Base-by-base conservation (phyloP, 306 rosid genomes). In the Oxytropis ochrocephala region DNA sequence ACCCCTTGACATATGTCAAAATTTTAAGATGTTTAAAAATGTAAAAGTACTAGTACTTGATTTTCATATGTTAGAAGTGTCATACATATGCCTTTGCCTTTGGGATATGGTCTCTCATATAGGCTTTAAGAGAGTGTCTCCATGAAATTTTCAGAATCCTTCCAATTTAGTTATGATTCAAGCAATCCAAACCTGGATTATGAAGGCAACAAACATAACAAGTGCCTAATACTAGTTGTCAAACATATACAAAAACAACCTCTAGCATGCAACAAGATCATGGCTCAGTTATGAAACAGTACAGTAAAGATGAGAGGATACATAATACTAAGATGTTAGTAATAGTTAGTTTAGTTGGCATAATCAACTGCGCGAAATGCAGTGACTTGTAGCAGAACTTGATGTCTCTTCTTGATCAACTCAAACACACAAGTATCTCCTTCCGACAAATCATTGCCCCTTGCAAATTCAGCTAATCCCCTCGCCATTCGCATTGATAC, bases 401-500 rank as follows among this genome's bases (percentile, higher is more conserved):
- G 58, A 30, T 41, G 36, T 24, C 16, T 33, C 38, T 6, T 63
- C 61, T 68, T 50, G 51, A 78, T 65, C 54, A 84, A 57, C 73
- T 84, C 80, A 49, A 81, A 81, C 29, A 75, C 72, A 46, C 78
- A 72, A 9, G 53, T 6, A 33, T 33, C 38, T 33, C 38, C 8
- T 6, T 33, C 8, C 6, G 38, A 33, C 8, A 33, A 1, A 33
- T 33, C 38, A 33, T 33, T 33, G 8, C 6, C 38, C 38, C 8
- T 33, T 33, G 38, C 38, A 33, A 33, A 33, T 33, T 33, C 0
- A 33, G 38, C 38, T 5, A 33, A 33, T 33, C 38, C 38, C 38
- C 38, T 33, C 38, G 38, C 1, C 6, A 33, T 33, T 33, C 38
- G 38, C 38, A 33, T 58, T 27, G 29, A 77, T 72, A 18, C 42